Conservation (phyloP, 2,329 filamentous ascomycete genomes). For the Orbilia oligospora region DNA sequence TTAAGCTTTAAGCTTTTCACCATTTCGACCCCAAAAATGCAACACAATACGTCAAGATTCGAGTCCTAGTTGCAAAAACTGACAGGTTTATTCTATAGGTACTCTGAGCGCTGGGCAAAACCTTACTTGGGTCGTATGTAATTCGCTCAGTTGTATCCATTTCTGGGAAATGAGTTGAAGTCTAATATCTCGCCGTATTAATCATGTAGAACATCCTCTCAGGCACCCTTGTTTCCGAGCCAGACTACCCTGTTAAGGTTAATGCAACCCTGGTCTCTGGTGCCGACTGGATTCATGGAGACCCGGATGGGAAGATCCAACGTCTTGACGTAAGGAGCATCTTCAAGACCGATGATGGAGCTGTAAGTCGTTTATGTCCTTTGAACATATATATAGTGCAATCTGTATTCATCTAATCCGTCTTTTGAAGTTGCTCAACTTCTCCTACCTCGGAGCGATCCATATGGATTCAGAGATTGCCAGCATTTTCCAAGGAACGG, state of each 20-base stretch:
- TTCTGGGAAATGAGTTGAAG: background rate
- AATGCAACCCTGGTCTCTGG: slow-evolving; percentile 67
- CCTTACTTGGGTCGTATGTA: slow-evolving; percentile 56
- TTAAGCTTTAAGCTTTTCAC: background rate
- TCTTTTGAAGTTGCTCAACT: slow-evolving; percentile 65
- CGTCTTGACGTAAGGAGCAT: slow-evolving; percentile 67
- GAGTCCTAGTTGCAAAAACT: background rate
- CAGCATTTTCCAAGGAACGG: slow-evolving; percentile 66
- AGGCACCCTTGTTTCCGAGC: slow-evolving; percentile 67
- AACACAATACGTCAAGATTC: slow-evolving; percentile 6
- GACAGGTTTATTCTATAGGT: slow-evolving; percentile 1
- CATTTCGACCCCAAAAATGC: slow-evolving; percentile 3
- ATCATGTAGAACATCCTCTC: slow-evolving; percentile 61
- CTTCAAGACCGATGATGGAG: slow-evolving; percentile 64
- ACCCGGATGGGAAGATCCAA: slow-evolving; percentile 66
- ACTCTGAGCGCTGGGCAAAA: slow-evolving; percentile 47
- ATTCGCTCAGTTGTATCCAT: background rate
- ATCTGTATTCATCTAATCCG: background rate
- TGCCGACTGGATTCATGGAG: slow-evolving; percentile 68
- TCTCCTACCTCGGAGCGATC: slow-evolving; percentile 68
- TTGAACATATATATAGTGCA: background rate
- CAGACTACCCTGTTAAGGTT: slow-evolving; percentile 66
- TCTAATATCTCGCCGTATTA: background rate
- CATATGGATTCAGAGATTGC: slow-evolving; percentile 66
- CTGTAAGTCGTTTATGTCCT: slow-evolving; percentile 19